phyloP scores from a whole-genome alignment of 2,329 filamentous ascomycete species.

The Cyclaneusma minus region DNA sequence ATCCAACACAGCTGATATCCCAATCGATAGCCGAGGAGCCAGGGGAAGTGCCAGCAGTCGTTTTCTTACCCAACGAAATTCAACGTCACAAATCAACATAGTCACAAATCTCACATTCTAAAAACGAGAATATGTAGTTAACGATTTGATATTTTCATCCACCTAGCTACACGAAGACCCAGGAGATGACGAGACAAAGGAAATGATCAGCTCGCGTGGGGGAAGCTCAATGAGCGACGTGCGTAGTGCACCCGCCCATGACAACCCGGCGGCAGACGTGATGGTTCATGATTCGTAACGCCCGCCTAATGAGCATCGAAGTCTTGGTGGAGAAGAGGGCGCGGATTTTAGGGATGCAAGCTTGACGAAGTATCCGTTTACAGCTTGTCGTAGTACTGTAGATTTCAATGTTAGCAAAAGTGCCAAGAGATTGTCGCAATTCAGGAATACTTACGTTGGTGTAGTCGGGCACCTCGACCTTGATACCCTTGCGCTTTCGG shows the following conservation, averaged over 20 bases:
- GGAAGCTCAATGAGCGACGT: no score
- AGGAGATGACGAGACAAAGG: neutral
- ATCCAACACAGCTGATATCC: no score
- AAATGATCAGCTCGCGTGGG: neutral
- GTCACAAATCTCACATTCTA: no score
- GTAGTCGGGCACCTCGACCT: constrained; percentile 82
- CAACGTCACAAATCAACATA: no score
- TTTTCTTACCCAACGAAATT: no score
- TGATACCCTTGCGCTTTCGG: constrained; percentile 99
- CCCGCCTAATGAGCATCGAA: neutral
- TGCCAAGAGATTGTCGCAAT: constrained; percentile 1
- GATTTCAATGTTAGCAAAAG: constrained; percentile 23
- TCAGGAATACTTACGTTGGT: constrained; percentile 64
- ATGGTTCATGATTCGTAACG: neutral
- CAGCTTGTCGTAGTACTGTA: constrained; percentile 97
- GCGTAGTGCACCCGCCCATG: no score
- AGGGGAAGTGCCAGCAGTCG: no score
- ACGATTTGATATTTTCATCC: no score
- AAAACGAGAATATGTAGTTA: no score
- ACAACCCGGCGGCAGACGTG: neutral
- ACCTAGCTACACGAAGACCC: neutral
- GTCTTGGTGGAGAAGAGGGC: neutral
- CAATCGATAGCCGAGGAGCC: no score
- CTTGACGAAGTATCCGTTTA: constrained; percentile 43
- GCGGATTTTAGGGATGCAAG: neutral